Conservation (phyloP, 495 filamentous ascomycete species). For the Penicillium manginii region DNA sequence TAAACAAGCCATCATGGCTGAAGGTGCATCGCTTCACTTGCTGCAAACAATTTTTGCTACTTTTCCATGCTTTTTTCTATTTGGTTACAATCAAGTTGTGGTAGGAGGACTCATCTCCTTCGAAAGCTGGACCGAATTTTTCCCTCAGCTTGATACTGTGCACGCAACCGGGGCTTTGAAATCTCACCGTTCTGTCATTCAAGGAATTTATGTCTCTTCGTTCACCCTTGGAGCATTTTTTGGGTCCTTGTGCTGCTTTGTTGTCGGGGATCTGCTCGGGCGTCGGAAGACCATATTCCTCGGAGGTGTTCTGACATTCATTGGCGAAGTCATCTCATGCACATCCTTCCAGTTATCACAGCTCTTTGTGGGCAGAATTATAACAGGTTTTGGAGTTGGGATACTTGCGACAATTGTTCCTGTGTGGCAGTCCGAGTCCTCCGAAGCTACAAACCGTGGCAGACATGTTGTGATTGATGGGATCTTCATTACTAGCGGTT, state of each 20-base stretch:
- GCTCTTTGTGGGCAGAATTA: slow-evolving; percentile 44
- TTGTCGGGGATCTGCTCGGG: slow-evolving; percentile 52
- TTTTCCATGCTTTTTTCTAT: slow-evolving; percentile 39
- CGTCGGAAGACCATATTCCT: slow-evolving; percentile 59
- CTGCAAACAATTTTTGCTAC: slow-evolving; percentile 36
- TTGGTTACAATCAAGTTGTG: slow-evolving; percentile 39
- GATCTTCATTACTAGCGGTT: slow-evolving; percentile 56
- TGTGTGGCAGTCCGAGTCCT: slow-evolving; percentile 54
- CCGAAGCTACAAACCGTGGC: slow-evolving; percentile 40
- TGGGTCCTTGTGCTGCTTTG: slow-evolving; percentile 42
- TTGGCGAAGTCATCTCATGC: slow-evolving; percentile 56
- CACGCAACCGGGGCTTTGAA: slow-evolving; percentile 26
- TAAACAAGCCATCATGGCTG: not conserved
- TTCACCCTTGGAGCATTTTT: slow-evolving; percentile 48
- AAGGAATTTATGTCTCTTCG: slow-evolving; percentile 43
- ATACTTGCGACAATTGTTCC: slow-evolving; percentile 48
- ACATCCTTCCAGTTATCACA: slow-evolving; percentile 46
- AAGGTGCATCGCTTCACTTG: slow-evolving; percentile 3
- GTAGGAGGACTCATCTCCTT: slow-evolving; percentile 31
- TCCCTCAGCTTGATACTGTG: slow-evolving; percentile 38
- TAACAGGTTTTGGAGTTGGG: slow-evolving; percentile 51
- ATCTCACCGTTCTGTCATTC: slow-evolving; percentile 32
- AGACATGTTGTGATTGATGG: slow-evolving; percentile 41
- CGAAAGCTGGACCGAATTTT: slow-evolving; percentile 31
- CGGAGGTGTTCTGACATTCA: slow-evolving; percentile 50